These are phyloP conservation scores for Beauveria asiatica DNA, from an alignment of 2,329 filamentous ascomycete species.

Conservation along the genomic window DNA sequence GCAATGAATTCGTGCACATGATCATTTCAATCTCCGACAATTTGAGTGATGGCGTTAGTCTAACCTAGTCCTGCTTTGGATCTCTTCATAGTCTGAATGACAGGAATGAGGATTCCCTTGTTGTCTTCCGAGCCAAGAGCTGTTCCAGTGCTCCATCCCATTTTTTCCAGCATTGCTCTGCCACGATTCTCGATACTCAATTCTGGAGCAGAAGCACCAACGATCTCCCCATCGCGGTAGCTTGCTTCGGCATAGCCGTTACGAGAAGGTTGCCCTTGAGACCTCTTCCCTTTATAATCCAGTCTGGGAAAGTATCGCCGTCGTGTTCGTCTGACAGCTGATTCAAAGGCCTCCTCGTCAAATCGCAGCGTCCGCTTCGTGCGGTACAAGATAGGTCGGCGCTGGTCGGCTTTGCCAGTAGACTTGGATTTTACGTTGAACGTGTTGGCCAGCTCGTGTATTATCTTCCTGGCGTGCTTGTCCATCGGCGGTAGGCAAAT, in stretches of 20 bases:
- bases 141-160: slow-evolving; percentile 89
- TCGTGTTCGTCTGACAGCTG: slow-evolving; percentile 35
- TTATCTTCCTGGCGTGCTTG: slow-evolving; percentile 62
- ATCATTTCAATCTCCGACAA: slow-evolving; percentile 25
- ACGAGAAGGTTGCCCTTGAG: slow-evolving; percentile 20
- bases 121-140: slow-evolving; percentile 75
- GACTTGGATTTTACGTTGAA: slow-evolving; percentile 82
- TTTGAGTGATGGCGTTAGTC: slow-evolving; percentile 7
- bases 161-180: slow-evolving; percentile 83
- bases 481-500: slow-evolving; percentile 67
- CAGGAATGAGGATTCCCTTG: slow-evolving; percentile 79
- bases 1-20: slow-evolving; percentile 55
- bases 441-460: slow-evolving; percentile 70
- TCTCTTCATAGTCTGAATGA: slow-evolving; percentile 80
- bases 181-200: slow-evolving; percentile 77
- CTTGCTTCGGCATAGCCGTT: slow-evolving; percentile 34
- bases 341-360: slow-evolving; percentile 46
- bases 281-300: slow-evolving; percentile 32
- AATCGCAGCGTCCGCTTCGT: slow-evolving; percentile 58
- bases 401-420: slow-evolving; percentile 59
- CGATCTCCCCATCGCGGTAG: slow-evolving; percentile 78
- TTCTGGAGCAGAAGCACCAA: slow-evolving; percentile 78
- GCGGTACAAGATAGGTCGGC: slow-evolving; percentile 71
- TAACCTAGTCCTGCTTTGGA: slow-evolving; percentile 76
- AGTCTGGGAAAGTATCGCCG: slow-evolving; percentile 49